A percentile compares a stretch with the other conserved stretches of the same genome.
These are phyloP conservation scores for Cinnamomum micranthum DNA, from an alignment of 164 flowering plant species.

Conservation along the genomic window DNA sequence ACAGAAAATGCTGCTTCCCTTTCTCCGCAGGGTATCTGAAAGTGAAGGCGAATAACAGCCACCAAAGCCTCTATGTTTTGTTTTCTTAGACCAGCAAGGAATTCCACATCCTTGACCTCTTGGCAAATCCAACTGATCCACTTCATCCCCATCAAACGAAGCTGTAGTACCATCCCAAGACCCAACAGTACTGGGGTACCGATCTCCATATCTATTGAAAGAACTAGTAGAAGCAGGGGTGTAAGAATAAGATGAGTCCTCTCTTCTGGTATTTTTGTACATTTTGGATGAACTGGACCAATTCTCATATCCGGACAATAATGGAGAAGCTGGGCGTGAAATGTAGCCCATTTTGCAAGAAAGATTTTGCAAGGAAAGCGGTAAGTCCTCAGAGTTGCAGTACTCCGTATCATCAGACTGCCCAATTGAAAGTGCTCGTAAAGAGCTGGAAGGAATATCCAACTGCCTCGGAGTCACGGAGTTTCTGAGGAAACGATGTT, in stretches of 20 bases:
- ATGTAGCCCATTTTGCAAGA: conserved; percentile 9
- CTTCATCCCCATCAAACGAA: conserved; percentile 67
- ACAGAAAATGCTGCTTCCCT: conserved; percentile 70
- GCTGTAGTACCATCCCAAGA: conserved; percentile 80
- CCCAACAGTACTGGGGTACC: conserved; percentile 60
- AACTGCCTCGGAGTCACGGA: conserved; percentile 17
- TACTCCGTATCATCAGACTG: conserved; percentile 71
- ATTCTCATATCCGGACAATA: conserved; percentile 42
- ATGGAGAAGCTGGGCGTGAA: conserved; percentile 43
- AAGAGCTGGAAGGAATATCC: conserved; percentile 28
- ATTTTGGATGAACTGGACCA: conserved; percentile 47
- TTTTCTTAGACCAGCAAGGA: conserved; percentile 84
- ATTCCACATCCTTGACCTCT: conserved; percentile 88
- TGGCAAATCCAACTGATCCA: conserved; percentile 64
- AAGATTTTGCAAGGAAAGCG: conserved; percentile 13
- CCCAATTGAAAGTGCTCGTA: conserved; percentile 37
- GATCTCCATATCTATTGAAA: conserved; percentile 37
- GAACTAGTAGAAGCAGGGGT: conserved; percentile 88
- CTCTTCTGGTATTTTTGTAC: conserved; percentile 40
- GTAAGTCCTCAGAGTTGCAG: conserved; percentile 61
- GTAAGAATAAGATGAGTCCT: conserved; percentile 57
- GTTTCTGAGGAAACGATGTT: conserved; percentile 22
- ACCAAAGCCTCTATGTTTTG: conserved; percentile 54
- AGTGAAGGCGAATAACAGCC: conserved; percentile 85
- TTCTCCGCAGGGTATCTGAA: conserved; percentile 80